phyloP scores from a whole-genome alignment of 2,329 filamentous ascomycete species.

The Gnomoniopsis sp. region DNA sequence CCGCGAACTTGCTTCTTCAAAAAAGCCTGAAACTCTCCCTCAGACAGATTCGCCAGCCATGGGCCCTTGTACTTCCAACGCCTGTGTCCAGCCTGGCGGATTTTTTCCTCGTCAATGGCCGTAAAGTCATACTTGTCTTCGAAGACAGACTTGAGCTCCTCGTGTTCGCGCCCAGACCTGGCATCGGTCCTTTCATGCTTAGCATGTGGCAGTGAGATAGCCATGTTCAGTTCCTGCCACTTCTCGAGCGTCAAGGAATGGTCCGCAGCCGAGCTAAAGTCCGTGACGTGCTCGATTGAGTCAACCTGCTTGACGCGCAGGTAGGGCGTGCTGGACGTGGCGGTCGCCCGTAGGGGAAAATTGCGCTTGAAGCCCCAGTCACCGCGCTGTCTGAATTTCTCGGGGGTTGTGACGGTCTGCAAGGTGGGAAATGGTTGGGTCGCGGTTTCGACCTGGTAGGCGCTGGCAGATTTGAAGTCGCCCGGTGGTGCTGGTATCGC shows the following conservation, averaged over 20 bases:
- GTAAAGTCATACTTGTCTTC: constrained; percentile 57
- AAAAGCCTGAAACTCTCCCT: constrained; percentile 58
- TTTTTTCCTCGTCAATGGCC: constrained; percentile 31
- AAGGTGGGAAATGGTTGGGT: constrained; percentile 78
- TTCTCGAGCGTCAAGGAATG: constrained; percentile 79
- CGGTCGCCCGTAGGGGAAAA: constrained; percentile 72
- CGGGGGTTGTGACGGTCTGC: constrained; percentile 76
- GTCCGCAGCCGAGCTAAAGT: constrained; percentile 80
- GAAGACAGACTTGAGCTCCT: constrained; percentile 51
- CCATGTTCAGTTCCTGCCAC: constrained; percentile 77
- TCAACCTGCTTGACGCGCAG: constrained; percentile 77
- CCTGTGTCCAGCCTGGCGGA: constrained; percentile 36
- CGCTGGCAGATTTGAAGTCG: constrained; percentile 44
- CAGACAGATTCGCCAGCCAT: constrained; percentile 61
- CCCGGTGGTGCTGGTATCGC: constrained; percentile 62
- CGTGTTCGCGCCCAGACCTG: constrained; percentile 15
- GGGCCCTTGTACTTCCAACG: constrained; percentile 67
- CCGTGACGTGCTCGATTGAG: constrained; percentile 82
- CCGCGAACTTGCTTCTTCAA: constrained; percentile 51
- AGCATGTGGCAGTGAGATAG: constrained; percentile 54
- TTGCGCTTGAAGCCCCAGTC: constrained; percentile 93
- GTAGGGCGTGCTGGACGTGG: constrained; percentile 67
- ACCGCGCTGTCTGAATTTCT: constrained; percentile 67
- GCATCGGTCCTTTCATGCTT: background rate
- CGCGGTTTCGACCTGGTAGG: constrained; percentile 60